Conservation (phyloP, 2,329 filamentous ascomycete species). For the Chaetomiaceae sp. region DNA sequence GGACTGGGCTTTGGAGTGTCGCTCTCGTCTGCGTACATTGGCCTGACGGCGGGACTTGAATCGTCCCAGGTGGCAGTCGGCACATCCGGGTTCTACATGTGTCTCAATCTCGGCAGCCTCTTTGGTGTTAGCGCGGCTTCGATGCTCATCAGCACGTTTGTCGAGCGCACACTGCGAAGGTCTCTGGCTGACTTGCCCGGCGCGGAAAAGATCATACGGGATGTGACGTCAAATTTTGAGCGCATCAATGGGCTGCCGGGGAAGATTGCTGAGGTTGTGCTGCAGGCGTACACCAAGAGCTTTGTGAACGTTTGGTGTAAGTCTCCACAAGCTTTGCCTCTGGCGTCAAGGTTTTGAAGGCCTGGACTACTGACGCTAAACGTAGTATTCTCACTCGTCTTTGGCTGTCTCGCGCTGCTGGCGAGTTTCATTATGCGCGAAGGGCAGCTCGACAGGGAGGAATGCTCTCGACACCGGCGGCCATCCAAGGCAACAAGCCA, state of each 20-base stretch:
- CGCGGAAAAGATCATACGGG: background rate
- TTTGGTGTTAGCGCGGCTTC: constrained; percentile 11
- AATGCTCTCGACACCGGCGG: background rate
- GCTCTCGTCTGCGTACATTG: constrained; percentile 15
- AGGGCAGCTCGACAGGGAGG: background rate
- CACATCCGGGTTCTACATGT: constrained; percentile 14
- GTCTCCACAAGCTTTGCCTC: no score
- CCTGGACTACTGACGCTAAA: background rate
- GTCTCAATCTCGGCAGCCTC: constrained; percentile 12
- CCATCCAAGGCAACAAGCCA: background rate
- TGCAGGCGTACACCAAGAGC: constrained; percentile 7
- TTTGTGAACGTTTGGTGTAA: constrained; percentile 15
- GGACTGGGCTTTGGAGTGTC: constrained; percentile 16
- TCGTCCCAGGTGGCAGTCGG: constrained; percentile 6
- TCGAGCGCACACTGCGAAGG: constrained; percentile 1
- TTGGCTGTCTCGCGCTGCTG: constrained; percentile 6
- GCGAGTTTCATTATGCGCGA: constrained; percentile 16
- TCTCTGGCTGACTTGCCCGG: background rate
- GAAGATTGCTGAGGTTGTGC: constrained; percentile 5
- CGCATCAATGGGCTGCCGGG: constrained; percentile 8
- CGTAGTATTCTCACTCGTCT: constrained; percentile 5
- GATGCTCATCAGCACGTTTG: constrained; percentile 5
- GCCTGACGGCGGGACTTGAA: constrained; percentile 10
- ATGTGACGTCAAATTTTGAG: constrained; percentile 15
- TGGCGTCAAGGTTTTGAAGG: no score